Percentiles rank a stretch among this genome's conserved stretches.
Conservation (phyloP, 768 basidiomycete genomes). For the Fibroporia radiculosa region DNA sequence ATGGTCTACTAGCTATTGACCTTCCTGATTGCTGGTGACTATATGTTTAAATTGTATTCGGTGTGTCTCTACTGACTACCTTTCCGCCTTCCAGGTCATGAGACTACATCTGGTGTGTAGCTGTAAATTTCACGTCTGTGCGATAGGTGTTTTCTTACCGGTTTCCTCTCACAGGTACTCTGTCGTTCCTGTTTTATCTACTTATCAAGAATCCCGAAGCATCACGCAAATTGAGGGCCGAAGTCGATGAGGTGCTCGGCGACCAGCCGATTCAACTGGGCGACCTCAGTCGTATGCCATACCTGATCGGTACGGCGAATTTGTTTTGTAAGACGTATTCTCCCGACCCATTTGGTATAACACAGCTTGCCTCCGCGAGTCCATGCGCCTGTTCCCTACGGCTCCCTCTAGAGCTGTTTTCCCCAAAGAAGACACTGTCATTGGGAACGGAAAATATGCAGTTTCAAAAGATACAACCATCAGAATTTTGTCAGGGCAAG, state of each 20-base stretch:
- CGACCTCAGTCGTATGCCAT: conserved; percentile 36
- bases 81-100: conserved; percentile 22
- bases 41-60: neutral
- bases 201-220: conserved; percentile 37
- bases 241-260: conserved; percentile 40
- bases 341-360: conserved; percentile 1
- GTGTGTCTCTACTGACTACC: neutral
- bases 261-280: conserved; percentile 29
- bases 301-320: conserved; percentile 27
- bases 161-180: conserved; percentile 18
- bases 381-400: conserved; percentile 29
- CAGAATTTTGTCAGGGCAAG: conserved; percentile 20
- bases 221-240: conserved; percentile 36
- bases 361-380: conserved; percentile 32
- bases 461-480: conserved; percentile 26
- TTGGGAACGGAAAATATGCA: conserved; percentile 34
- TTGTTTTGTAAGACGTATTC: neutral
- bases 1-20: conserved; percentile 30
- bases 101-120: conserved; percentile 27
- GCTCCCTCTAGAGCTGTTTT: conserved; percentile 28
- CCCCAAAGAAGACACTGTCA: conserved; percentile 28
- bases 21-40: conserved; percentile 40
- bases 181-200: conserved; percentile 36
- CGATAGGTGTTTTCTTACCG: too few relatives aligned
- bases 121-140: neutral